phyloP scores from a whole-genome alignment of 345 rosid species.

The Dipteronia dyeriana region DNA sequence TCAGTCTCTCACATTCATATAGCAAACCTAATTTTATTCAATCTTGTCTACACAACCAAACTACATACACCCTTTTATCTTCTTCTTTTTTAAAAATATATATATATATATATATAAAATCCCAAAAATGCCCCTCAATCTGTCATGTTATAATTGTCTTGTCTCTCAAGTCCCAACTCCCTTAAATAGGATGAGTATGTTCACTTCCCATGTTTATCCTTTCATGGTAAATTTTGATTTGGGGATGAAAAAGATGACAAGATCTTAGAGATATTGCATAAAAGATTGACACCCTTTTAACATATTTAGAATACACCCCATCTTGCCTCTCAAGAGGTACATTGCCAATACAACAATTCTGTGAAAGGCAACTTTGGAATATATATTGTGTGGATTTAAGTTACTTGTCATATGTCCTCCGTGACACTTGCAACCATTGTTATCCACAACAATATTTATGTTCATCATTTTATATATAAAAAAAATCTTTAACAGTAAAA shows the following conservation, averaged over 20 bases:
- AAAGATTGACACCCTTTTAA: neutral
- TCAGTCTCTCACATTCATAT: conserved; percentile 16
- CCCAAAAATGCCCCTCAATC: neutral
- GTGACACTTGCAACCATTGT: no score
- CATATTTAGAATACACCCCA: neutral
- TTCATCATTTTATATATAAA: no score
- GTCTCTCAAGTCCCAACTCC: neutral
- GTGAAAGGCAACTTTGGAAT: neutral
- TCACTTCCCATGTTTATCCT: neutral
- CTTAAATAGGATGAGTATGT: neutral
- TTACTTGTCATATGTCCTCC: no score
- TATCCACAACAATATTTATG: no score
- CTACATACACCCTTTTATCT: neutral
- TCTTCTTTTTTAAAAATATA: no score
- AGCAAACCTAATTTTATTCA: conserved; percentile 17
- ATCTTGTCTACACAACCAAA: conserved; percentile 16
- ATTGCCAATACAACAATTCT: neutral
- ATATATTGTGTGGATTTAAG: no score
- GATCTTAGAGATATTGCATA: neutral
- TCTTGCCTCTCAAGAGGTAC: neutral
- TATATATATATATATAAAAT: no score
- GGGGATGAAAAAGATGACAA: conserved; percentile 1
- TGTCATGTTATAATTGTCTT: neutral
- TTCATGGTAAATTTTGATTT: neutral
- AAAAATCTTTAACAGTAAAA: no score